Evolutionary conservation across 2,329 filamentous ascomycete species (phyloP).

Genomic region (Plenodomus lindquistii): DNA sequence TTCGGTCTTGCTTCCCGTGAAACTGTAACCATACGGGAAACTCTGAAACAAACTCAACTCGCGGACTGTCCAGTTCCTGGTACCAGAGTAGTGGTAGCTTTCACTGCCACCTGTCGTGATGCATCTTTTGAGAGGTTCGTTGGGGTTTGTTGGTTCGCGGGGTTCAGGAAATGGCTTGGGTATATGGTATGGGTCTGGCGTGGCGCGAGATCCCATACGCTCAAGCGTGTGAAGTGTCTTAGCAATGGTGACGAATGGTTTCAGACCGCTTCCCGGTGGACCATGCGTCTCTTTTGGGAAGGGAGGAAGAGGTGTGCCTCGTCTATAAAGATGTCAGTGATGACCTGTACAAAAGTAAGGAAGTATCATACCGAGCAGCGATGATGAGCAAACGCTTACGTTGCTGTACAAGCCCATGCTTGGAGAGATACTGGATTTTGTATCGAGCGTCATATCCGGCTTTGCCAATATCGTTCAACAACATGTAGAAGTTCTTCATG

Average conservation of each 20-base stretch:
- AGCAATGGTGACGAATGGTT: constrained; percentile 18
- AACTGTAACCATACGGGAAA: constrained; percentile 15
- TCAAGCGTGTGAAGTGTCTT: constrained; percentile 24
- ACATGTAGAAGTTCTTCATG: constrained; percentile 4
- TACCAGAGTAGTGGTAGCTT: constrained; percentile 19
- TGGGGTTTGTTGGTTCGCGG: background rate
- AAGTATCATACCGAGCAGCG: constrained; percentile 23
- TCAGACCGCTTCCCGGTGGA: constrained; percentile 20
- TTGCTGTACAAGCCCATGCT: constrained; percentile 28
- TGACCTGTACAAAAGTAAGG: background rate
- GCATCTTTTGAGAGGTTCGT: background rate
- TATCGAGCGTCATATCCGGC: constrained; percentile 32
- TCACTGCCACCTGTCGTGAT: constrained; percentile 22
- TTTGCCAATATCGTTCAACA: constrained; percentile 20
- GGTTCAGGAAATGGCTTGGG: constrained; percentile 1
- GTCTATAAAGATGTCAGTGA: constrained; percentile 15
- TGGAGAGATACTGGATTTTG: constrained; percentile 17
- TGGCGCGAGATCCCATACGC: background rate
- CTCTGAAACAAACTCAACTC: constrained; percentile 23
- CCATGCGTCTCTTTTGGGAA: constrained; percentile 36
- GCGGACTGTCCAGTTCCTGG: constrained; percentile 18
- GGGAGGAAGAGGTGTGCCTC: constrained; percentile 29
- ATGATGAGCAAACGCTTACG: constrained; percentile 34
- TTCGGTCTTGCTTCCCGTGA: constrained; percentile 9
- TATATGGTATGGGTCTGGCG: constrained; percentile 22